Base-by-base conservation (phyloP, 2,329 filamentous ascomycete species). In the Calycina marina region DNA sequence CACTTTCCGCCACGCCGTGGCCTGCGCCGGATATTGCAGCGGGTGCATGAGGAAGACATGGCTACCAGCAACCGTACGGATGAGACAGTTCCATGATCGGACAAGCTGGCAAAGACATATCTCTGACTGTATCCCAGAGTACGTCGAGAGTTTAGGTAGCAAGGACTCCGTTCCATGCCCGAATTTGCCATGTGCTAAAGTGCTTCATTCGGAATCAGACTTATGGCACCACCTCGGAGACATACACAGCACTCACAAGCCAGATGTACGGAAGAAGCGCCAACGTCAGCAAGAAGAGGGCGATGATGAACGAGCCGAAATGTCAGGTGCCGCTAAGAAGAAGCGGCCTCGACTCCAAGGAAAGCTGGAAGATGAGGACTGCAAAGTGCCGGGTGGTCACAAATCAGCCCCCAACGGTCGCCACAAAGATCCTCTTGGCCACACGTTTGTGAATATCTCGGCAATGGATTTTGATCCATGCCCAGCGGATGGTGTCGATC, bases 401-500 rank as follows among this genome's bases (percentile, higher is more conserved):
- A 38, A 35, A 36, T 33, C 17, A 30, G 18, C 26, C 24, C 16
- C 13, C 9, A 39, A 39, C 17, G 25, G 18, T 32, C 10, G 18
- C 15, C 35, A n/a, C 11, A 35, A 38, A 35, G 20, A 35, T 35
- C 15, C 26, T 20, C 18, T 32, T 32, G 20, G 20, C 16, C 15
- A 24, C n/a, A 24, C 2, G 25, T 38, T 38, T 38, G 14, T 38
- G 10, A 38, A 38, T 38, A 38, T 38, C 29, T 38, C 15, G 13
- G 29, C n/a, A 35, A 33, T 35, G 10, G 18, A 32, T 30, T 40
- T 40, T 40, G 3, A 38, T 36, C 14, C 8, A 34, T 14, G 14
- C 25, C 3, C 9, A 31, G 30, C 29, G 13, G 26, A 40, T 26
- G 16, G 5, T 38, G 14, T 40, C 11, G 17, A 38, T 14, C 31